A percentile compares a stretch with the other conserved stretches of the same genome.
Evolutionary conservation across 164 flowering plant species (phyloP).

Genomic region (Vitis vinifera): ASM3070453v1 NC_081811.1:21925001-21925500

Average conservation of each 20-base stretch:
- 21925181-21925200: constrained; percentile 12
- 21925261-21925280: constrained; percentile 6
- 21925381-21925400: constrained; percentile 19
- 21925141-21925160: constrained; percentile 14
- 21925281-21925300: constrained; percentile 15
- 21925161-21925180: constrained; percentile 16
- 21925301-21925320: constrained; percentile 21
- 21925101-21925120: not conserved
- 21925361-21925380: constrained; percentile 10
- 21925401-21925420: constrained; percentile 20
- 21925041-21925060: not conserved
- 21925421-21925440: constrained; percentile 27
- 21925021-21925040: too few species aligned
- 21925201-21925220: constrained; percentile 10
- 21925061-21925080: not conserved
- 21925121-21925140: constrained; percentile 22
- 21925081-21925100: not conserved
- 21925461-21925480: too few species aligned
- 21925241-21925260: constrained; percentile 6
- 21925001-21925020: too few species aligned
- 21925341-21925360: constrained; percentile 20
- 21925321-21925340: constrained; percentile 8
- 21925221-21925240: constrained; percentile 20
- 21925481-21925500: too few species aligned
- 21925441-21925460: not conserved